Evolutionary conservation across 129 eudicot genomes (phyloP), one percentile per base, ranked within the genome.

Genomic region (Tagetes patula): DNA sequence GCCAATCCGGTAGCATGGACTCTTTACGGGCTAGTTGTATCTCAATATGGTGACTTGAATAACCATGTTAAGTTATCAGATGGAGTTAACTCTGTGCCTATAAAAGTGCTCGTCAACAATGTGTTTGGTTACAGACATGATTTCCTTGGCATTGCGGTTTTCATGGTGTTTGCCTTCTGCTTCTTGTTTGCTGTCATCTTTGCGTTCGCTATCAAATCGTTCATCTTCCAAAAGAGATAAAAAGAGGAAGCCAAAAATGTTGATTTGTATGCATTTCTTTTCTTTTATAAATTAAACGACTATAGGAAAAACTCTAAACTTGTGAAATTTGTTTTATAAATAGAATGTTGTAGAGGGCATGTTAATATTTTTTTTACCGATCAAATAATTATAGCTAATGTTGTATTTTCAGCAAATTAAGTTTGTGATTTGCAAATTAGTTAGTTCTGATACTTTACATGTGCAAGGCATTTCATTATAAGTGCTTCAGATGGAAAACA

Each of bases 1-100:
- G 92, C 95, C 69, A 94, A 94, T 84, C 98, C 98, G 8, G 83
- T 94, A 7, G 96, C 98, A 54, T 94, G 98, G 98, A 81, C 86
- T 65, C 92, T 94, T 12, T 94, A 94, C 40, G 98, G 98, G n/a
- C 93, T 94, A 8, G 87, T 94, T 37, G 90, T 84, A 13, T 94
- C 97, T 30, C 98, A 94, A 56, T 94, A 86, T 68, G 85, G 89
- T 1, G 96, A 94, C 80, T 75, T 79, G 31, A 73, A 82, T 39
- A 67, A 80, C 60, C 86, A 50, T 0, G 79, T 94, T 53, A 84
- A 64, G 80, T 83, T 87, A 52, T 75, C 98, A 30, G 88, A 94
- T 66, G 98, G 98, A 69, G 76, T 84, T 33, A 81, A 46, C 8
- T 39, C 71, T 72, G 5, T 90, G 32, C 77, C 92, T 2, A 81